A percentile compares a stretch with the other conserved stretches of the same genome.
These are phyloP conservation scores for Pseudopyricularia javanii DNA, from an alignment of 2,329 filamentous ascomycete genomes.

Conservation along the genomic window DNA sequence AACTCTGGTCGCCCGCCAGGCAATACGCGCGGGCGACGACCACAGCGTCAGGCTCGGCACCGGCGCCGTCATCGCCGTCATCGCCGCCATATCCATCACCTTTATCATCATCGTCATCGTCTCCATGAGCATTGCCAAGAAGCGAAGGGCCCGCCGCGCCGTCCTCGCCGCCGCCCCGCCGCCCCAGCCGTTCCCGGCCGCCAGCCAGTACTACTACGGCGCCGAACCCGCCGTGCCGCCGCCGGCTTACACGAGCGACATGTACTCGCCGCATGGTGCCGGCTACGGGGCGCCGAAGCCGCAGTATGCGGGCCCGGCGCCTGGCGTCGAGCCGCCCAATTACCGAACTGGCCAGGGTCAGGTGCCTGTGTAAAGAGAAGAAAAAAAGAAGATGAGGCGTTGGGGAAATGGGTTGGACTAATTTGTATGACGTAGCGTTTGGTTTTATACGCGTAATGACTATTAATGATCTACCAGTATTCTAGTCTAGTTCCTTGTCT, in stretches of 20 bases:
- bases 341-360: neutral
- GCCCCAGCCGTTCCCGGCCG: too few relatives aligned
- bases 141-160: neutral
- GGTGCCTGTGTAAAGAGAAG: neutral
- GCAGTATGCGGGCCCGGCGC: neutral
- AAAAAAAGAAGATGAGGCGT: too few relatives aligned
- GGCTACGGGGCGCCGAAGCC: neutral
- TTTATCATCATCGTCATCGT: neutral
- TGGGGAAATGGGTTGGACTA: too few relatives aligned
- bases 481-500: too few relatives aligned
- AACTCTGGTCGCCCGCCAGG: neutral
- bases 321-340: neutral
- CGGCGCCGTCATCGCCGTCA: neutral
- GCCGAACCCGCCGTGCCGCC: conserved; percentile 5
- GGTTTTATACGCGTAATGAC: too few relatives aligned
- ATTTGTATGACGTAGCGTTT: too few relatives aligned
- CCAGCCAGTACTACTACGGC: conserved; percentile 7
- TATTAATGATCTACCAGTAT: too few relatives aligned
- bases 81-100: neutral
- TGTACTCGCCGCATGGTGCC: neutral
- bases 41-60: neutral
- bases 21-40: neutral
- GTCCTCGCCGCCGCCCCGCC: neutral
- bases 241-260: neutral
- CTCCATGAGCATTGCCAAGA: neutral